Conservation (phyloP, 2,329 filamentous ascomycete genomes). For the Cordyceps pruinosa region DNA sequence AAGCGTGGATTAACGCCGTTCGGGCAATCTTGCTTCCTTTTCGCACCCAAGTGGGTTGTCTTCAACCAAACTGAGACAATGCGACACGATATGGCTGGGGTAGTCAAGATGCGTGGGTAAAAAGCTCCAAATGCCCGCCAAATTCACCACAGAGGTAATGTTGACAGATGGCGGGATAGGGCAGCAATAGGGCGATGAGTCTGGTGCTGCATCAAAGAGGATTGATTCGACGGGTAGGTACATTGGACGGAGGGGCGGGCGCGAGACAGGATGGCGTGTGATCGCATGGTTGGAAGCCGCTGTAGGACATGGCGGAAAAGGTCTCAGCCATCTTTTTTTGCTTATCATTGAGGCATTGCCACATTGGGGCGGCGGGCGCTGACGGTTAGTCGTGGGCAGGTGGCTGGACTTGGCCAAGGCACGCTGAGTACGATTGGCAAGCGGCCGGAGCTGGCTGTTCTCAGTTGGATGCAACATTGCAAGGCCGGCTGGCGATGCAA, state of each 20-base stretch:
- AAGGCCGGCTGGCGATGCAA: background rate
- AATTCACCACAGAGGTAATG: no score
- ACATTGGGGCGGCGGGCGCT: background rate
- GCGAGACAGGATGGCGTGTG: background rate
- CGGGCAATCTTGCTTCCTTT: background rate
- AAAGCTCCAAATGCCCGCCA: background rate
- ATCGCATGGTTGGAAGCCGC: background rate
- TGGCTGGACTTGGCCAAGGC: conserved; percentile 2
- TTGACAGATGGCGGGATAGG: background rate
- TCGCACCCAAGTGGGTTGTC: background rate
- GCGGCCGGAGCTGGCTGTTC: background rate
- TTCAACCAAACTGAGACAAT: conserved; percentile 1
- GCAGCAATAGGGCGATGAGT: background rate
- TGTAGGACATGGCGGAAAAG: background rate
- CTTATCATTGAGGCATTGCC: background rate
- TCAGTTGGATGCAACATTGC: background rate
- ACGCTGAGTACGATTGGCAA: conserved; percentile 1
- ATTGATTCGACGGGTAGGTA: background rate
- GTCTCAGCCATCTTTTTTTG: conserved; percentile 12
- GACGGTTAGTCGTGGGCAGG: background rate
- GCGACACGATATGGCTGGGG: background rate
- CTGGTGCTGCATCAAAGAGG: background rate
- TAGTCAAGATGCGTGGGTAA: background rate
- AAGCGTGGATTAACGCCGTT: background rate
- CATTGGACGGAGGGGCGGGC: background rate